These are phyloP conservation scores for Barnettozyma sucrosica DNA, from an alignment of 805 yeast genomes.

Conservation along the genomic window DNA sequence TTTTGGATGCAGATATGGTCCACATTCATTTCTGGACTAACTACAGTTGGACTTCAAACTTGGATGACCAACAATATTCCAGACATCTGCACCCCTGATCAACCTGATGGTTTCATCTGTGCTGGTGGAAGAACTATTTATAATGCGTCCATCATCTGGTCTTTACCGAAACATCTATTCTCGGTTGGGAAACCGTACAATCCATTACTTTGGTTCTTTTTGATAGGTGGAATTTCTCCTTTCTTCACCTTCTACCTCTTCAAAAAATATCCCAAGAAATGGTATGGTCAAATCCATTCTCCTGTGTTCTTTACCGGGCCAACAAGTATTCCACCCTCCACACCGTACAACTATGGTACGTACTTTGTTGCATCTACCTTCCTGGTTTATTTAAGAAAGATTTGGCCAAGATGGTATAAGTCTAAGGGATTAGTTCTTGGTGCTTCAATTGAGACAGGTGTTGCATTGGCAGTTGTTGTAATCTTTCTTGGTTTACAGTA, in stretches of 20 bases:
- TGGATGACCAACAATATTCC: conserved; percentile 36
- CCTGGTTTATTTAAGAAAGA: conserved; percentile 39
- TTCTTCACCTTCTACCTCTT: conserved; percentile 29
- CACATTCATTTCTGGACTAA: conserved; percentile 35
- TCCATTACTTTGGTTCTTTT: conserved; percentile 49
- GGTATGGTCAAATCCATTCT: conserved; percentile 39
- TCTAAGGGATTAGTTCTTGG: conserved; percentile 56
- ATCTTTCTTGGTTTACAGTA: conserved; percentile 49
- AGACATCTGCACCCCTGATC: conserved; percentile 35
- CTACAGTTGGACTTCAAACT: conserved; percentile 34
- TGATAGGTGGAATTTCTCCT: conserved; percentile 42
- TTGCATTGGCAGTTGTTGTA: conserved; percentile 51
- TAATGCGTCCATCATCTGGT: conserved; percentile 50
- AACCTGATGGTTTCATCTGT: conserved; percentile 39
- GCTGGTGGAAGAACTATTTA: conserved; percentile 38
- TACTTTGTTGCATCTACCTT: conserved; percentile 41
- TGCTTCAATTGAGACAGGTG: conserved; percentile 60
- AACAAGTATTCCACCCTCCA: conserved; percentile 70
- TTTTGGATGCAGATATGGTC: conserved; percentile 40
- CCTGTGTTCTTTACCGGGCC: conserved; percentile 59
- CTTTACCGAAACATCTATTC: conserved; percentile 43
- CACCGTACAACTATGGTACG: conserved; percentile 60
- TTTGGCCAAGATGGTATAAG: conserved; percentile 51
- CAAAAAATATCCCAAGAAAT: conserved; percentile 27
- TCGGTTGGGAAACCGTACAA: conserved; percentile 45